phyloP scores from a whole-genome alignment of 257 asterid species.

The Echites panduratus region DNA sequence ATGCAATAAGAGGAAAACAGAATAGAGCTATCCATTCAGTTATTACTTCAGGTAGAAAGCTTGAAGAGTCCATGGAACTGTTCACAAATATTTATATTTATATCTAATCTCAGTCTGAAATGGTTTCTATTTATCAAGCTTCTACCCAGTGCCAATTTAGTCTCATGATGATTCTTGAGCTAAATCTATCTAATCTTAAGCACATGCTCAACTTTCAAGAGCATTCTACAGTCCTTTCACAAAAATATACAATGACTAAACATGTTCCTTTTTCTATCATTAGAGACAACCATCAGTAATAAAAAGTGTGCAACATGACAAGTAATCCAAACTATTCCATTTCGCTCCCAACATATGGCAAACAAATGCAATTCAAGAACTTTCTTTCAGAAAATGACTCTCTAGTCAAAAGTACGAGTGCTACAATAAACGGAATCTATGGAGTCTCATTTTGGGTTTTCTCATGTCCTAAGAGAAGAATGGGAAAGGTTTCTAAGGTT shows the following conservation, averaged over 20 bases:
- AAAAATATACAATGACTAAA: too few relatives aligned
- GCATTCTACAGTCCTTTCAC: not conserved
- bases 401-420: not conserved
- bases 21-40: too few relatives aligned
- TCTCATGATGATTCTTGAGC: not conserved
- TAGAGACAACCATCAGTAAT: not conserved
- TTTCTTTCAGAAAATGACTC: too few relatives aligned
- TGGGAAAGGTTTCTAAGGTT: too few relatives aligned
- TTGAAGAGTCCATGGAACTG: not conserved
- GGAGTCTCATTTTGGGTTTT: not conserved
- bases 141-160: not conserved
- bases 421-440: not conserved
- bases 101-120: not conserved
- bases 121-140: not conserved
- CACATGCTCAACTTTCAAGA: not conserved
- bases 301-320: not conserved
- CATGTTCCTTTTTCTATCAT: not conserved
- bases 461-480: not conserved
- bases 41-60: not conserved
- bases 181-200: not conserved
- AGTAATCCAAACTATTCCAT: not conserved
- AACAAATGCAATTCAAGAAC: too few relatives aligned
- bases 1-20: not conserved
- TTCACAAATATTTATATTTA: too few relatives aligned
- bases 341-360: not conserved